Evolutionary conservation across 345 rosid genomes (phyloP), one percentile per base, ranked within the genome.

Genomic region (Eutrema japonicum): DNA sequence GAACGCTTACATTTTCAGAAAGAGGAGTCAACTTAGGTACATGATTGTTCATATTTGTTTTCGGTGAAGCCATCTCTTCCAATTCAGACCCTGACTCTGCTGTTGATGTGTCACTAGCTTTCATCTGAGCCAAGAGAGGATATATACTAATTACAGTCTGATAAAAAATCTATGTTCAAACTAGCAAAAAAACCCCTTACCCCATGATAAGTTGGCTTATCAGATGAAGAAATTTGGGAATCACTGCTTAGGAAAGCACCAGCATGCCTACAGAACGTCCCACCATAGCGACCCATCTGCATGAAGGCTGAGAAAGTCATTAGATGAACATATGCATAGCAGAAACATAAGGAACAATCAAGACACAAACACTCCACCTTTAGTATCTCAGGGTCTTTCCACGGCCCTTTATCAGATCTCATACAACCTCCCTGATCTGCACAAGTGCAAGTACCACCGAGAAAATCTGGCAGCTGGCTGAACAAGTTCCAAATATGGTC

Each of bases 371-470:
- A 54, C 43, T 53, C 42, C 59, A 95, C 97, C 92, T 87, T 87
- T 76, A 88, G 64, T 76, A 95, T 88, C 64, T 85, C 72, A 26
- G 92, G 89, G 77, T 95, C 88, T 71, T 87, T 87, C 99, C 99
- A 92, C 1, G 99, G 99, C 45, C 97, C 99, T 76, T 87, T 95
- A 64, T 95, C 92, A 7, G 96, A 95, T 73, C 82, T 82, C 93
- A 95, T 85, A 74, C 99, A 92, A 64, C 96, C 98, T 49, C 94
- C 99, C 63, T 80, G 84, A 77, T 86, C 84, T 14, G 87, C 84
- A 75, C 98, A 95, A 57, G 81, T 85, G 77, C 99, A 95, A 37
- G 69, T 70, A 59, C 99, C 99, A 40, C 99, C 99, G 8, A 95
- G 84, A 83, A 92, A 90, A 48, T 92, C 91, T 12, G 99, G 99